Percentiles rank a stretch among this genome's conserved stretches.
Conservation (phyloP, 1,139 yeast genomes). For the Arxiozyma telluris region DNA sequence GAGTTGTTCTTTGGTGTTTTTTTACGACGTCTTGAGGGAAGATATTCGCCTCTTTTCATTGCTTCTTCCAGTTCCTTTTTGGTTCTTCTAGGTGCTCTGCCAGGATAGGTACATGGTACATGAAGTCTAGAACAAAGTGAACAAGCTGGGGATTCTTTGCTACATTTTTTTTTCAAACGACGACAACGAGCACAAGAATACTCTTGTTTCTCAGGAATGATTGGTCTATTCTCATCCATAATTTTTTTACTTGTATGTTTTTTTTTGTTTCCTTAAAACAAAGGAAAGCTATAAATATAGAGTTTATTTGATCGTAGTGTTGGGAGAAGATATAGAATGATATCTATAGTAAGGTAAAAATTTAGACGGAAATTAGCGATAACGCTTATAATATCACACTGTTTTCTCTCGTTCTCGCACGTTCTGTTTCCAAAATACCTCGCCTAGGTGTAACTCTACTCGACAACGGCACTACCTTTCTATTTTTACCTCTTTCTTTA, state of each 20-base stretch:
- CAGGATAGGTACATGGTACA: conserved; percentile 38
- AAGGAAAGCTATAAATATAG: too few species aligned
- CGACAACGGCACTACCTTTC: too few species aligned
- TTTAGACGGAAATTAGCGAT: neutral
- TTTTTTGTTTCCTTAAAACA: too few species aligned
- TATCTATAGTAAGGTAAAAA: neutral
- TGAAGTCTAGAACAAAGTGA: conserved; percentile 36
- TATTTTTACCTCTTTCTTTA: too few species aligned
- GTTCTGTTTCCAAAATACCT: neutral
- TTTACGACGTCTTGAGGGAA: conserved; percentile 6
- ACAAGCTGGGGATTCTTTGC: conserved; percentile 40
- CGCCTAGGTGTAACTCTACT: neutral
- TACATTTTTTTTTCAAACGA: conserved; percentile 42
- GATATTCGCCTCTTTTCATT: conserved; percentile 19
- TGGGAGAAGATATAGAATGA: neutral
- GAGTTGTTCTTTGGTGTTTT: neutral
- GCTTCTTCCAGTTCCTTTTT: conserved; percentile 31
- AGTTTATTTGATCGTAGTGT: neutral
- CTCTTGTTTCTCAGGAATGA: conserved; percentile 9
- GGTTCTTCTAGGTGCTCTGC: conserved; percentile 36
- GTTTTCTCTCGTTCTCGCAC: neutral
- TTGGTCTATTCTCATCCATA: neutral
- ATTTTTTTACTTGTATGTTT: neutral
- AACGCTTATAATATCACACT: neutral
- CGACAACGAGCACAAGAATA: conserved; percentile 40